Evolutionary conservation across 768 basidiomycete species (phyloP), one percentile per base, ranked within the genome.

Genomic region (Rhizopogon roseolus): DNA sequence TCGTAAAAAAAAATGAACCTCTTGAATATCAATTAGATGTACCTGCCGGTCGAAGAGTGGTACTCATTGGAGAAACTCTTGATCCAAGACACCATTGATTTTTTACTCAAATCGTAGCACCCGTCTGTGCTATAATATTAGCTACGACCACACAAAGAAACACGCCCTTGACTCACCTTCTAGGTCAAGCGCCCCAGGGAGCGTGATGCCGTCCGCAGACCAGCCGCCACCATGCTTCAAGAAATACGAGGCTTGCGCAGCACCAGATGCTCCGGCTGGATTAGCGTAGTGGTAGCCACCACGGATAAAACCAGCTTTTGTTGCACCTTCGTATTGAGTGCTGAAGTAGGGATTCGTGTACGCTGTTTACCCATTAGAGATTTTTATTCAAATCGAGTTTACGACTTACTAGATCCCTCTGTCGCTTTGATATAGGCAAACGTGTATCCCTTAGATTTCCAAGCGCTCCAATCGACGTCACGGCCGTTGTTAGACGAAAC

Each of bases 361-460:
- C 8, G 59, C 71, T 74, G 42, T 17, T 34, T 25, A 19, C 34
- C 17, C 9, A 41, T 49, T 4, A 9, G 3, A 28, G 34, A 32
- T 16, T 36, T 34, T 14, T 5, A 2, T 16, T 10, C 46, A 17
- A 17, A 25, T 22, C 5, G 14, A 27, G 9, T 11, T 32, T 25
- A 40, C 10, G n/a, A 63, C 75, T 53, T 41, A 78, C 78, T 66
- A 2, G 71, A 78, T 9, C 76, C 76, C 61, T 84, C 82, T 16
- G 82, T 84, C 5, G 80, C 82, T 62, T 83, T 84, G 73, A 84
- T 82, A 57, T 73, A 82, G 1, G 73, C 79, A 59, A 81, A 84
- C 8, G 68, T 57, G 19, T 79, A 63, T 7, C 80, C 81, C 54
- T 77, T 76, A 22, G 74, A 71, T 58, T 73, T 74, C 53, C 79